Percentiles rank a stretch among this genome's conserved stretches.
Conservation (phyloP, 225 moss, liverwort and hornwort genomes). For the Thuidium tamariscinum region DNA sequence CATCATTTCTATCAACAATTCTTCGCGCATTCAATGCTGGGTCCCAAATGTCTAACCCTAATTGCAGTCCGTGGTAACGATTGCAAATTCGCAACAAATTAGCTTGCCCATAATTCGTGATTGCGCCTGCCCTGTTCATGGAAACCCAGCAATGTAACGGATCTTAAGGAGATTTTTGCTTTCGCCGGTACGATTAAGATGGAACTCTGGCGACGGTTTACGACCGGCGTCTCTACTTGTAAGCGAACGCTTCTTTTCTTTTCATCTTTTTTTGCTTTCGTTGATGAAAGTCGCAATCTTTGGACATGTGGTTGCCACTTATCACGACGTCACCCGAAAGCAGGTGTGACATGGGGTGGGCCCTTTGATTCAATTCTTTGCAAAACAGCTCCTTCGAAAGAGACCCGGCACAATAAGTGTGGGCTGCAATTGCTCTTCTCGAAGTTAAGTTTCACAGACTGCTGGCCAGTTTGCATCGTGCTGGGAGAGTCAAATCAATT, state of each 20-base stretch:
- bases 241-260: neutral
- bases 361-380: neutral
- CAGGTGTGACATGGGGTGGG: constrained; percentile 2
- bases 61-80: neutral
- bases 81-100: neutral
- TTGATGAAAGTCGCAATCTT: neutral
- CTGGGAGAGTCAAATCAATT: neutral
- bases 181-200: neutral
- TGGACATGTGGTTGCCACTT: neutral
- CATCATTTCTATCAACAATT: neutral
- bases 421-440: neutral
- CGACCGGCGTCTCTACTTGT: neutral
- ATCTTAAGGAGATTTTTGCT: neutral
- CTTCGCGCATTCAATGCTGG: neutral
- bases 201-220: neutral
- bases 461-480: neutral
- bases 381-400: neutral
- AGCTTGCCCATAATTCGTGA: neutral
- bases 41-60: neutral
- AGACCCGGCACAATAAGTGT: neutral
- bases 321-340: neutral
- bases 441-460: neutral
- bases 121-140: neutral
- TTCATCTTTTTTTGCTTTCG: neutral
- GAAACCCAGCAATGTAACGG: neutral